phyloP scores from a whole-genome alignment of 2,329 filamentous ascomycete species.

The Blastomyces parvus region DNA sequence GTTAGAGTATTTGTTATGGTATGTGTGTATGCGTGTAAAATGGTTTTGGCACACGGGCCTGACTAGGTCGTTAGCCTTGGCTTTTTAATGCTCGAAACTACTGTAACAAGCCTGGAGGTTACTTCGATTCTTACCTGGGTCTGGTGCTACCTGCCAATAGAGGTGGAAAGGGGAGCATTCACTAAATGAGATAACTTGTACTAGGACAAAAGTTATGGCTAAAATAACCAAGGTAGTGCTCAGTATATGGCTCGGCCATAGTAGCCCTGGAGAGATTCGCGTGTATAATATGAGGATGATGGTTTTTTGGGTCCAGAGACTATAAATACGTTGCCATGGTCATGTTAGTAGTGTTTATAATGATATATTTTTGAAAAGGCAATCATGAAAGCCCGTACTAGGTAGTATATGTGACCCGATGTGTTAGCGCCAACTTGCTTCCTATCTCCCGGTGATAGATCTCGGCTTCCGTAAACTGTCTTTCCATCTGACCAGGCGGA shows the following conservation, averaged over 20 bases:
- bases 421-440: slow-evolving; percentile 19
- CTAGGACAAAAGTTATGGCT: slow-evolving; percentile 24
- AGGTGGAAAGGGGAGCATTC: slow-evolving; percentile 42
- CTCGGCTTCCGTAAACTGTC: not conserved
- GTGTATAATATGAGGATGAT: slow-evolving; percentile 21
- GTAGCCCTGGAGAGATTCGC: slow-evolving; percentile 17
- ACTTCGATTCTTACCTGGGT: slow-evolving; percentile 23
- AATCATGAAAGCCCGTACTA: slow-evolving; percentile 11
- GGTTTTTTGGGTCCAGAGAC: slow-evolving; percentile 20
- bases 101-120: too few relatives aligned
- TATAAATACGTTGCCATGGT: not conserved
- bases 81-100: not conserved
- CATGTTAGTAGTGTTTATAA: not conserved
- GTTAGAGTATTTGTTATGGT: slow-evolving; percentile 29
- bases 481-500: not conserved
- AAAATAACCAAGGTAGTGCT: slow-evolving; percentile 22
- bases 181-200: slow-evolving; percentile 28
- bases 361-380: not conserved
- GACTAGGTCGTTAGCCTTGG: slow-evolving; percentile 7
- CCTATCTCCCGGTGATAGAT: slow-evolving; percentile 14
- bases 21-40: slow-evolving; percentile 27
- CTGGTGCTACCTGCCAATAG: slow-evolving; percentile 48
- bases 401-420: slow-evolving; percentile 18
- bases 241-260: slow-evolving; percentile 19
- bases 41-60: slow-evolving; percentile 24